Base-by-base conservation (phyloP, 371 early-diverging fungal genomes). In the Mortierella sp. region DNA sequence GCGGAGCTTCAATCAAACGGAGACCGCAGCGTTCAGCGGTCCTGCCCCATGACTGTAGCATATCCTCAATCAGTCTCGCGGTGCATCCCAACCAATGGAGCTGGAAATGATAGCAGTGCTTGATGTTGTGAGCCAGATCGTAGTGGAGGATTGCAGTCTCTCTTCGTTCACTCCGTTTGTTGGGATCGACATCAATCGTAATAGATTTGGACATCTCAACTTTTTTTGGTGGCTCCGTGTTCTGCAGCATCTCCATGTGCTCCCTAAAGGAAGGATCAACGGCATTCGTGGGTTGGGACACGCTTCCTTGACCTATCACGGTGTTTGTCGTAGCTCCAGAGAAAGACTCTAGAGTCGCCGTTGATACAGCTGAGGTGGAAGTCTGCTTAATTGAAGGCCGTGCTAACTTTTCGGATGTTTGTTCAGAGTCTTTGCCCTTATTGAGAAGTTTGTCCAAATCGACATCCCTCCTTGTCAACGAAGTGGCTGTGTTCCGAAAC, bases 21-120 rank as follows among this genome's bases (percentile, higher is more conserved):
- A 98, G 84, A 2, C 98, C 97, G 71, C 94, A 95, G 57, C 93
- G 89, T 63, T 97, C 96, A 0, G 97, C 97, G 31, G 87, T 87
- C 26, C 95, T 84, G 37, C 90, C 79, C 99, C 98, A 98, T 17
- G 86, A 84, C 47, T 88, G 90, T 22, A 98, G 84, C 58, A 96
- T 83, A 65, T 97, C 97, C 65, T 97, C 96, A 22, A 99, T 91
- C 23, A 96, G 83, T 32, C 94, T 88, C 6, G 97, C 93, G 1
- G 97, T 96, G 79, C 98, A 98, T 31, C 95, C 95, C 8, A 98
- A 85, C 99, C 99, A 99, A 80, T 96, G 94, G 28, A 99, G 78
- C 72, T 96, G 95, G 61, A 98, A 93, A 66, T 98, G 98, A 71
- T 94, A 98, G 82, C 95, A 95, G 61, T 92, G 91, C 64, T 83